phyloP scores from a whole-genome alignment of 2,329 filamentous ascomycete species.

The Aspergillus melleus region DNA sequence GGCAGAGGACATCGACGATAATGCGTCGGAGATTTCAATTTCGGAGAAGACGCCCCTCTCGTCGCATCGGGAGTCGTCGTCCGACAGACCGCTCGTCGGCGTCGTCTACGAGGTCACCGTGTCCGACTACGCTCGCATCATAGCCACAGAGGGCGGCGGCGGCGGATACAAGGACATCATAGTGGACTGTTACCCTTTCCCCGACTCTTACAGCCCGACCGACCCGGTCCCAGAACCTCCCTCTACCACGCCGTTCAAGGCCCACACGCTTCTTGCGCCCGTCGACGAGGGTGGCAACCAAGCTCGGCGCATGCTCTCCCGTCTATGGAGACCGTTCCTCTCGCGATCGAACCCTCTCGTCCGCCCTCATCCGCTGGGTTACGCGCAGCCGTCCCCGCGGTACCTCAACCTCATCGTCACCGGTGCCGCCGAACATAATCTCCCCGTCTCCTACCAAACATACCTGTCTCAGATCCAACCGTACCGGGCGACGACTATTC shows the following conservation, averaged over 20 bases:
- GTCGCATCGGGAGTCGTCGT: constrained; percentile 22
- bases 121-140: constrained; percentile 79
- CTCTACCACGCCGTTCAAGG: constrained; percentile 67
- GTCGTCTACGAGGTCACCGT: constrained; percentile 93
- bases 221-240: constrained; percentile 65
- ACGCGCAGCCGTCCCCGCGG: constrained; percentile 78
- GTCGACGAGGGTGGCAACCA: constrained; percentile 28
- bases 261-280: constrained; percentile 80
- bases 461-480: constrained; percentile 70
- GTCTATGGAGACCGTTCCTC: background rate
- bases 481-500: constrained; percentile 67
- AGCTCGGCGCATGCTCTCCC: background rate
- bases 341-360: constrained; percentile 25
- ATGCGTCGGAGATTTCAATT: background rate
- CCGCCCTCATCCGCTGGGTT: constrained; percentile 63
- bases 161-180: constrained; percentile 80
- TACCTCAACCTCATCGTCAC: constrained; percentile 79
- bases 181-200: constrained; percentile 73
- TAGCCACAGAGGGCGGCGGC: constrained; percentile 87
- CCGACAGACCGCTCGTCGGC: constrained; percentile 76
- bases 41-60: constrained; percentile 39
- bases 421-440: constrained; percentile 75
- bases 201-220: constrained; percentile 48
- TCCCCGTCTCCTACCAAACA: constrained; percentile 74
- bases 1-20: constrained; percentile 6